Conservation (phyloP, 2,329 filamentous ascomycete species). For the Anthostomella pinea region DNA sequence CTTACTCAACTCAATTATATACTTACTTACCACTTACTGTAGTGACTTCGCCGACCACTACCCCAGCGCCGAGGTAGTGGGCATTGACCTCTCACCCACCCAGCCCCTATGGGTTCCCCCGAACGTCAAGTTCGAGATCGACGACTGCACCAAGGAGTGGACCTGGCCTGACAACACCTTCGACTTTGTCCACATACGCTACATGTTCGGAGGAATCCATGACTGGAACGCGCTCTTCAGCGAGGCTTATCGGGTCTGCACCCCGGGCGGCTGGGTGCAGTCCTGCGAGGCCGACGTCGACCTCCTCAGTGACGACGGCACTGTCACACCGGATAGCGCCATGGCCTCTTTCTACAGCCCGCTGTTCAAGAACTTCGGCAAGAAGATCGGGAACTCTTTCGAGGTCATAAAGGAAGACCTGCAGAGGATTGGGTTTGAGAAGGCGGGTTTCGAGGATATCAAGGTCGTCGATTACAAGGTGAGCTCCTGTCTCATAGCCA, state of each 20-base stretch:
- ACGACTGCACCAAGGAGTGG: conserved; percentile 53
- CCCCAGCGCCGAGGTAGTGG: conserved; percentile 18
- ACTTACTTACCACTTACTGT: too few species aligned
- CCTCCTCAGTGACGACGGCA: conserved; percentile 23
- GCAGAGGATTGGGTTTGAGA: conserved; percentile 2
- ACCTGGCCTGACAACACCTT: too few species aligned
- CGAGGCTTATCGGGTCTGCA: conserved; percentile 46
- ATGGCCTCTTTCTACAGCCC: conserved; percentile 5
- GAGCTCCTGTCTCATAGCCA: too few species aligned
- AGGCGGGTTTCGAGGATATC: conserved; percentile 7
- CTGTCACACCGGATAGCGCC: conserved; percentile 15
- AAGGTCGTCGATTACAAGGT: conserved; percentile 4
- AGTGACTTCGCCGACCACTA: conserved; percentile 15
- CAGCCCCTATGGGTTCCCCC: conserved; percentile 39
- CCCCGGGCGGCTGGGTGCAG: conserved; percentile 43
- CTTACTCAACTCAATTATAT: too few species aligned
- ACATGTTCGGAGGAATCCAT: conserved; percentile 48
- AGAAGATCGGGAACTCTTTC: conserved; percentile 3
- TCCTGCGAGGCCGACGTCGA: conserved; percentile 19
- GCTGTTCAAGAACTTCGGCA: conserved; percentile 1
- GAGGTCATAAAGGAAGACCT: conserved; percentile 4
- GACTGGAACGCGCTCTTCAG: conserved; percentile 51
- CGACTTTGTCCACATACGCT: conserved; percentile 55
- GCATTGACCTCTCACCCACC: conserved; percentile 23
- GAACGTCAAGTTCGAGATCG: conserved; percentile 52